Percentiles rank a stretch among this genome's conserved stretches.
Conservation (phyloP, 1,284 basidiomycete genomes). For the Trametes hirsuta region DNA sequence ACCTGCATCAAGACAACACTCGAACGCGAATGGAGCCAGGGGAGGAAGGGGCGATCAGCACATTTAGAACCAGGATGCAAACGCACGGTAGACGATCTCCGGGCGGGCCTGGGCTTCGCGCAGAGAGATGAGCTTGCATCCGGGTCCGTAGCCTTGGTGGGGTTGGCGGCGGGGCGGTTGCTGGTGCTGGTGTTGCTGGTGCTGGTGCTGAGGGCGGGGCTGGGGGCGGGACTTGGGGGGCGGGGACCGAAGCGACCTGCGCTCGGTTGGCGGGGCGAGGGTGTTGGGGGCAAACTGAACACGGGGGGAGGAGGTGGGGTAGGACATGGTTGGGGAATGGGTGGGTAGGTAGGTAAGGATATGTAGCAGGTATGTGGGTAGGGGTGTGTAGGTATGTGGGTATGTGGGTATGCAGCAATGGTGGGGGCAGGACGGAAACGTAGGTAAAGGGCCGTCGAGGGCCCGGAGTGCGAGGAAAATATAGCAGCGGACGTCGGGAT, state of each 20-base stretch:
- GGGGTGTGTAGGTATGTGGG: neutral
- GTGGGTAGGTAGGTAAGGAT: neutral
- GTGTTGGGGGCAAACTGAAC: neutral
- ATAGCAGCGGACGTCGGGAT: neutral
- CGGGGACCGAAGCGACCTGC: slow-evolving; percentile 1
- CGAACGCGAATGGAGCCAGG: neutral
- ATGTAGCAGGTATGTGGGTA: neutral
- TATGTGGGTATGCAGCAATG: neutral
- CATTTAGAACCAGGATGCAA: neutral
- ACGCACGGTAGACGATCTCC: slow-evolving; percentile 9
- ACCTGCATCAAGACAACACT: neutral
- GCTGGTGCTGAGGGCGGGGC: neutral
- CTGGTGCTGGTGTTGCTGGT: neutral
- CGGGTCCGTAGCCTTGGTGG: neutral
- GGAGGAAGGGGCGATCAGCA: neutral
- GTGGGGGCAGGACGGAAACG: neutral
- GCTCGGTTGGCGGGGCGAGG: neutral
- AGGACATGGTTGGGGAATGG: neutral
- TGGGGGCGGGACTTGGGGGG: neutral
- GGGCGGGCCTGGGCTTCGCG: neutral
- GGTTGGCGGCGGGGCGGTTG: neutral
- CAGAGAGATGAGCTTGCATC: neutral
- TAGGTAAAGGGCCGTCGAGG: neutral
- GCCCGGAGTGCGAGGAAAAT: neutral
- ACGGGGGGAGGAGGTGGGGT: neutral